Percentiles rank a stretch among this genome's conserved stretches.
Conservation (phyloP, 805 yeast genomes). For the Tetrapisispora fleetii region DNA sequence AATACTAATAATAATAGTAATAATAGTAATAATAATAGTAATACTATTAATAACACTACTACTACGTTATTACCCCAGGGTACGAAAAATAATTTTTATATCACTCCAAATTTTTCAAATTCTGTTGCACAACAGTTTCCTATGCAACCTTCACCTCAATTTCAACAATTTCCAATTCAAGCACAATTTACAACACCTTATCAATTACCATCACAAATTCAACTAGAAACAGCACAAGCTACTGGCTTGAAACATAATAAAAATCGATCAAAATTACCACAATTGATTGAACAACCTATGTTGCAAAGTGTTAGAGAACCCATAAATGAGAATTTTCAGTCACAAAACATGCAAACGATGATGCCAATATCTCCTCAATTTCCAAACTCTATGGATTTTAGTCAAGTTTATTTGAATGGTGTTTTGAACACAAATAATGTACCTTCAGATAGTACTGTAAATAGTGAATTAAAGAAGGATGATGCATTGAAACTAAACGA, state of each 20-base stretch:
- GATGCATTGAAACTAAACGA: slow-evolving; percentile 9
- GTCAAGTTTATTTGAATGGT: not conserved
- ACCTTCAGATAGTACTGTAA: not conserved
- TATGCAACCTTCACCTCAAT: not conserved
- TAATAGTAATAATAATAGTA: no score
- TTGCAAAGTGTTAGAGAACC: not conserved
- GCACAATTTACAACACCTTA: not conserved
- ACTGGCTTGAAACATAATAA: not conserved
- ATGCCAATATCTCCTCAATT: not conserved
- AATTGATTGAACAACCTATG: not conserved
- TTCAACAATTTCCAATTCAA: slow-evolving; percentile 2
- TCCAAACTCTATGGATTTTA: not conserved
- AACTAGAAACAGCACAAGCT: not conserved
- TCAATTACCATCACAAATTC: not conserved
- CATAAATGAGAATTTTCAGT: no score
- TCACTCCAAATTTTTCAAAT: not conserved
- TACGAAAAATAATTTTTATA: not conserved
- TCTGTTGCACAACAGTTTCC: not conserved
- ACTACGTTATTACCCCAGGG: not conserved
- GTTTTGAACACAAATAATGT: not conserved
- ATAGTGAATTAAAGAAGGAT: not conserved
- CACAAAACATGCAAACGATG: not conserved
- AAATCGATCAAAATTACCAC: not conserved
- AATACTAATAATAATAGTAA: no score
- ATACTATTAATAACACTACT: no score